phyloP scores from a whole-genome alignment of 2,329 filamentous ascomycete species.

The Ophiosphaerella korrae region DNA sequence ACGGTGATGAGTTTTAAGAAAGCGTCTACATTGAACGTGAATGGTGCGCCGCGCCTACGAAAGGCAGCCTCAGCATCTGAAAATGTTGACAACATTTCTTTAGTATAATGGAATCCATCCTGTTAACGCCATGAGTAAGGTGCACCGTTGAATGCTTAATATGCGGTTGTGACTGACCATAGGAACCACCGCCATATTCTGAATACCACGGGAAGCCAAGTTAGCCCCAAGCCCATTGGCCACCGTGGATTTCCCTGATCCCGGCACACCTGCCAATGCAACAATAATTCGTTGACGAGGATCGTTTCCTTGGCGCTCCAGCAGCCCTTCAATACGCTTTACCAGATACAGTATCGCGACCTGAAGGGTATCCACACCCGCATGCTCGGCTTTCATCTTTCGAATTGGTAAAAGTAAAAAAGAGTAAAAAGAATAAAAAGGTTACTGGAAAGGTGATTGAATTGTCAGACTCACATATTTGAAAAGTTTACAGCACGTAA shows the following conservation, averaged over 20 bases:
- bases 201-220: conserved; percentile 20
- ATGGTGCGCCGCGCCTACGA: conserved; percentile 30
- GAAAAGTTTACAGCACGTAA: too few relatives aligned
- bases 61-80: conserved; percentile 26
- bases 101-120: conserved; percentile 35
- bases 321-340: conserved; percentile 23
- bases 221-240: conserved; percentile 26
- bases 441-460: too few relatives aligned
- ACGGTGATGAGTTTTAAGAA: conserved; percentile 22
- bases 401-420: not conserved
- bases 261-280: conserved; percentile 34
- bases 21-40: conserved; percentile 30
- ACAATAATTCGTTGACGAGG: conserved; percentile 29
- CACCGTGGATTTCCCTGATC: conserved; percentile 35
- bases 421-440: conserved; percentile 1
- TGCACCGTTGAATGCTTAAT: not conserved
- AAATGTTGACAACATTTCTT: conserved; percentile 22
- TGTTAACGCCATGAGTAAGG: conserved; percentile 6
- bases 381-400: conserved; percentile 14
- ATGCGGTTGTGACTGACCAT: conserved; percentile 22
- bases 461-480: too few relatives aligned
- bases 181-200: conserved; percentile 27
- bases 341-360: conserved; percentile 23
- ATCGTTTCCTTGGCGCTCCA: conserved; percentile 21
- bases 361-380: conserved; percentile 10